Conservation (phyloP, 441 rosid species). For the Isatis lusitanica region DNA sequence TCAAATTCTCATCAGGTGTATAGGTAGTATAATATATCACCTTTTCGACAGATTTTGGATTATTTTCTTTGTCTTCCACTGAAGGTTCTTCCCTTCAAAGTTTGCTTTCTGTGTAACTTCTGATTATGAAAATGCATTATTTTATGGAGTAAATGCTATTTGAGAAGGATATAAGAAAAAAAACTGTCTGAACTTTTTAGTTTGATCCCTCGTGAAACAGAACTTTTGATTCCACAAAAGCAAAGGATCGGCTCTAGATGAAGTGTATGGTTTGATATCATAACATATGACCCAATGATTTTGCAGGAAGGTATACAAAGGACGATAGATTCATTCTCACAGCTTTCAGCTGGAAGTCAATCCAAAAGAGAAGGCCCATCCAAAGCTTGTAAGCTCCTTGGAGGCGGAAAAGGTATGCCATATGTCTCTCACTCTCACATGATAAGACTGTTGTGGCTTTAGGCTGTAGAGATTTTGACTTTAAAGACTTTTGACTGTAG, state of each 20-base stretch:
- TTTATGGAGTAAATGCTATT: neutral
- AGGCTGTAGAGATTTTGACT: too few species aligned
- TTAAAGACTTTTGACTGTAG: too few species aligned
- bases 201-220: conserved; percentile 56
- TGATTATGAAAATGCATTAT: neutral
- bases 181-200: neutral
- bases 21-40: too few species aligned
- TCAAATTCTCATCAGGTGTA: neutral
- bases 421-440: too few species aligned
- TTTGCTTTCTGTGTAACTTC: neutral
- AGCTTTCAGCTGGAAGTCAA: conserved; percentile 68
- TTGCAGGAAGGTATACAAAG: conserved; percentile 74
- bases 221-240: conserved; percentile 71
- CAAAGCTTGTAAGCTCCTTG: too few species aligned
- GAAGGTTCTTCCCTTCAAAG: neutral
- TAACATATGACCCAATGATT: conserved; percentile 17
- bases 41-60: too few species aligned
- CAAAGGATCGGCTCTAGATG: conserved; percentile 52
- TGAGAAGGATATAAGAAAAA: neutral
- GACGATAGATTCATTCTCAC: conserved; percentile 72
- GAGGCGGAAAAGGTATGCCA: too few species aligned
- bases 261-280: conserved; percentile 10
- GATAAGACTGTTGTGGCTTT: too few species aligned
- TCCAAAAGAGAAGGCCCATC: too few species aligned
- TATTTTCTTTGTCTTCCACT: too few species aligned